These are phyloP conservation scores for Phytophthora tentaculata DNA, from an alignment of 352 stramenopile species.

Conservation along the genomic window DNA sequence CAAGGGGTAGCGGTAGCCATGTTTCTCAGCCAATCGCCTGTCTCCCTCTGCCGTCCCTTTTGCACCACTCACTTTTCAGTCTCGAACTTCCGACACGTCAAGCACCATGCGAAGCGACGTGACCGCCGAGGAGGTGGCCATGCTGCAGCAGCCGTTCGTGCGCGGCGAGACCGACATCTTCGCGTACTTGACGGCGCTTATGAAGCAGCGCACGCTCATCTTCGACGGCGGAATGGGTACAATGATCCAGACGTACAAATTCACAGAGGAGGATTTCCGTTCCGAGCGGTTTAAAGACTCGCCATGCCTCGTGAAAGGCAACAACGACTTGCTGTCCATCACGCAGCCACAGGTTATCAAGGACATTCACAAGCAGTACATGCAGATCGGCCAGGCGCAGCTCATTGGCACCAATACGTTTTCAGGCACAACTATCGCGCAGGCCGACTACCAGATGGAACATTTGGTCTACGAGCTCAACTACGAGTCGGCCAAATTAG, in stretches of 20 bases:
- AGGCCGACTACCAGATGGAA: constrained; percentile 98
- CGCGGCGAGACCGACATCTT: constrained; percentile 81
- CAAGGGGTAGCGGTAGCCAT: too few relatives aligned
- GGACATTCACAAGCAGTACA: constrained; percentile 95
- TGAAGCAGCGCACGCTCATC: constrained; percentile 90
- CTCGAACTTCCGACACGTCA: constrained; percentile 5
- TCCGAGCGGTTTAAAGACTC: constrained; percentile 95
- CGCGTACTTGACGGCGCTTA: constrained; percentile 72
- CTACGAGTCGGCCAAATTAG: constrained; percentile 91
- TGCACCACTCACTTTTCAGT: constrained; percentile 24
- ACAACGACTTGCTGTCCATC: constrained; percentile 98
- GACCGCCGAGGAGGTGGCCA: constrained; percentile 47
- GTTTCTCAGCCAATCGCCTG: constrained; percentile 10
- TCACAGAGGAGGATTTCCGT: constrained; percentile 96
- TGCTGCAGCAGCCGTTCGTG: constrained; percentile 68
- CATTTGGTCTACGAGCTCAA: constrained; percentile 96
- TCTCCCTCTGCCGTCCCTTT: constrained; percentile 13
- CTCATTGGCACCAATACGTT: constrained; percentile 99
- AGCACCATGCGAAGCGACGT: constrained; percentile 34
- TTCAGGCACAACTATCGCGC: constrained; percentile 94
- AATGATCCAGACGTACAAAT: constrained; percentile 95
- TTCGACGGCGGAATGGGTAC: constrained; percentile 98
- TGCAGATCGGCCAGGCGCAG: constrained; percentile 92
- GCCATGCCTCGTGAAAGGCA: constrained; percentile 93
- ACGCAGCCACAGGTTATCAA: constrained; percentile 96